A percentile compares a stretch with the other conserved stretches of the same genome.
These are phyloP conservation scores for Rhizopus arrhizus DNA, from an alignment of 371 early-diverging fungal genomes.

Conservation along the genomic window DNA sequence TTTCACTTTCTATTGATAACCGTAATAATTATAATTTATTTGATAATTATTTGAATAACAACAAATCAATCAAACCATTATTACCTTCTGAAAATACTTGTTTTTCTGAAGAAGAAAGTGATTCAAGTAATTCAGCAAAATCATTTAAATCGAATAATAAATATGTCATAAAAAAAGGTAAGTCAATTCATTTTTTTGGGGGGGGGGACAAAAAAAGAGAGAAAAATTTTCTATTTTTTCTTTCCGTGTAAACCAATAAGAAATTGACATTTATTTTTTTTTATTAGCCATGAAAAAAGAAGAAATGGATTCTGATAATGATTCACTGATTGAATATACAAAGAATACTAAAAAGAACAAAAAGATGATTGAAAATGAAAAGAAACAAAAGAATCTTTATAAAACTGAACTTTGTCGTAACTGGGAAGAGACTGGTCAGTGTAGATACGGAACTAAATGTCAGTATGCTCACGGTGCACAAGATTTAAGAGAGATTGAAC, in stretches of 20 bases:
- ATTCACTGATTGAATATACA: constrained; percentile 3
- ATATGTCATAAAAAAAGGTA: no score
- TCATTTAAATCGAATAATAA: background rate
- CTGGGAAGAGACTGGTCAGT: constrained; percentile 85
- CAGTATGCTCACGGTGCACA: constrained; percentile 91
- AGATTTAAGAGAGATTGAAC: constrained; percentile 83
- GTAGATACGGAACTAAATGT: constrained; percentile 92
- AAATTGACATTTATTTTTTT: background rate
- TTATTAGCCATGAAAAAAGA: background rate
- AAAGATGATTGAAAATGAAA: background rate
- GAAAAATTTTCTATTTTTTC: background rate
- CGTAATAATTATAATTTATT: no score
- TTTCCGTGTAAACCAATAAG: background rate
- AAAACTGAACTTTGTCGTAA: constrained; percentile 60
- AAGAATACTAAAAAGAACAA: background rate
- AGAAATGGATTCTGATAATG: background rate
- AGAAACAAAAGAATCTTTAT: constrained; percentile 7
- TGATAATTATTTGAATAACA: no score
- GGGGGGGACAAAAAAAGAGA: background rate
- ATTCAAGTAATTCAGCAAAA: background rate
- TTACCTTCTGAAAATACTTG: background rate
- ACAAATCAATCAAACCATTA: no score
- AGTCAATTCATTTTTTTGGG: no score
- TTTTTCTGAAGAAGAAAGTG: background rate
- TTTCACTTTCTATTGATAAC: no score